Base-by-base conservation (phyloP, 179 eudicot genomes). In the Patellifolia procumbens region DNA sequence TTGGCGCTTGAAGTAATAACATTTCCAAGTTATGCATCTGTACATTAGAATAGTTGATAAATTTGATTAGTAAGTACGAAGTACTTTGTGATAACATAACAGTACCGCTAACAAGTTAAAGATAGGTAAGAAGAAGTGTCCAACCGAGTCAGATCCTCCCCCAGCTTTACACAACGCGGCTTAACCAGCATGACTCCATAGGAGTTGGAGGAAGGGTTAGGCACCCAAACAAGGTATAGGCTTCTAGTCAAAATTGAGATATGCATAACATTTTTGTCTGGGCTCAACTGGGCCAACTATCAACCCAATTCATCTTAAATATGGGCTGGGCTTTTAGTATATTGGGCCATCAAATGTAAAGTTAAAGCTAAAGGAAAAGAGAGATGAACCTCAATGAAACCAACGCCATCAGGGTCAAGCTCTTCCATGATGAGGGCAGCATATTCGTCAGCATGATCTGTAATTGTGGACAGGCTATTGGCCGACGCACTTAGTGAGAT, bases 361-460 rank as follows among this genome's bases (percentile, higher is more conserved):
- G 9, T 13, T 19, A 8, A 59, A 58, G n/a, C 49, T 31, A 60
- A 22, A 35, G 17, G 51, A 24, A 39, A 46, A 5, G 29, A 12
- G 6, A 11, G 28, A 35, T 70, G 53, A 78, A 85, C 92, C 92
- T 87, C 90, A 39, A 86, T 86, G 73, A 79, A 87, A 53, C 92
- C 91, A 70, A 83, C 85, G 63, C 82, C 84, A 45, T 83, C 88
- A 35, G 91, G 92, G 73, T 89, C 92, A 49, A 89, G 88, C 78
- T 89, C 92, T 70, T 89, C 92, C 92, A 89, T 89, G 64, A 89
- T 89, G 19, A 89, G 84, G 66, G 92, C 92, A n/a, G 91, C 89
- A 73, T 89, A 89, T 74, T 87, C 90, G 15, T 88, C 89, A 53
- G 92, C 92, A 48, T 86, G 80, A 26, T 81, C 81, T 83, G 81